These are phyloP conservation scores for Hypsizygus ulmarius DNA, from an alignment of 1,284 basidiomycete species.

Conservation along the genomic window DNA sequence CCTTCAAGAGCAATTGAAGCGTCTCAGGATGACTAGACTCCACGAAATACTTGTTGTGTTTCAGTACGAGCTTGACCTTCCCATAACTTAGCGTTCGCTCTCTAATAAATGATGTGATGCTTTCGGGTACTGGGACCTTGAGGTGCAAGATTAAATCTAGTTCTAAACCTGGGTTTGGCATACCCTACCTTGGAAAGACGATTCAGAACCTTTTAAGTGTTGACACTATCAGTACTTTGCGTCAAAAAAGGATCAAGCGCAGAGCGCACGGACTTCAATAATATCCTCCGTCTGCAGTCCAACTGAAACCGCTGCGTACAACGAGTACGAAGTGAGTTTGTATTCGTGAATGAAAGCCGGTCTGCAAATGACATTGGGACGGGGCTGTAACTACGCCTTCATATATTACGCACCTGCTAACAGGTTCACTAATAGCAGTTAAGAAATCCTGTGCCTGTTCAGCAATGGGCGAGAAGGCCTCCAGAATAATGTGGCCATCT, in stretches of 20 bases:
- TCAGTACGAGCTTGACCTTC: slow-evolving; percentile 95
- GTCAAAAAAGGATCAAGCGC: slow-evolving; percentile 20
- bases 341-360: slow-evolving; percentile 99
- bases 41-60: slow-evolving; percentile 95
- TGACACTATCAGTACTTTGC: slow-evolving; percentile 20
- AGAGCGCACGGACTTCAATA: slow-evolving; percentile 76
- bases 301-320: slow-evolving; percentile 98
- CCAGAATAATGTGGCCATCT: slow-evolving; percentile 91
- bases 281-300: slow-evolving; percentile 98
- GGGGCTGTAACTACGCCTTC: slow-evolving; percentile 19
- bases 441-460: slow-evolving; percentile 99
- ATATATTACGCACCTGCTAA: slow-evolving; percentile 78
- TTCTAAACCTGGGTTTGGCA: neutral
- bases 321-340: slow-evolving; percentile 95
- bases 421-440: slow-evolving; percentile 97
- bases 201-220: slow-evolving; percentile 64
- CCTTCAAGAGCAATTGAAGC: slow-evolving; percentile 82
- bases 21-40: slow-evolving; percentile 93
- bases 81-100: slow-evolving; percentile 93
- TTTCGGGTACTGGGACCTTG: slow-evolving; percentile 86
- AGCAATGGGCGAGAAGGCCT: slow-evolving; percentile 95
- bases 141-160: slow-evolving; percentile 12
- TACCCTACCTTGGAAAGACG: slow-evolving; percentile 76
- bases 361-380: slow-evolving; percentile 45
- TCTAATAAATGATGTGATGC: slow-evolving; percentile 81